These are phyloP conservation scores for Stentor roeselii DNA, from an alignment of 73 alveolate species.

Conservation along the genomic window DNA sequence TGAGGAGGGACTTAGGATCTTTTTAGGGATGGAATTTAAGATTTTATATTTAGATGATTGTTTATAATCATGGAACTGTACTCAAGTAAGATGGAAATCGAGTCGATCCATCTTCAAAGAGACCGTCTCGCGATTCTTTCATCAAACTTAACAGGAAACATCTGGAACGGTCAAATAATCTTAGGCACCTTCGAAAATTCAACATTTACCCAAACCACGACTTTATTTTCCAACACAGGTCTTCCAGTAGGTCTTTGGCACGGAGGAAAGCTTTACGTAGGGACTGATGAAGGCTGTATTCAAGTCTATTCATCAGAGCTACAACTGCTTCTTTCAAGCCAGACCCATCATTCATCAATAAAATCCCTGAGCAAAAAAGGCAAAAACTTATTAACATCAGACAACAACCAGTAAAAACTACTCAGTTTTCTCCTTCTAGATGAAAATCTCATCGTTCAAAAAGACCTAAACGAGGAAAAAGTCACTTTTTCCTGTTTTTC, in stretches of 20 bases:
- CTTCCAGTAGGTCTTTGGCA: conserved; percentile 11
- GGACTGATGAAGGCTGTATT: conserved; percentile 7
- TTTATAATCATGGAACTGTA: too few relatives aligned
- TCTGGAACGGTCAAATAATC: conserved; percentile 2
- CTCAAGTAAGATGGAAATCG: conserved; percentile 28
- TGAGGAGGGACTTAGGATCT: too few relatives aligned
- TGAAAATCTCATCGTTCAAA: background rate
- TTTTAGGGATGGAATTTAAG: too few relatives aligned
- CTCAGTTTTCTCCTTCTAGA: background rate
- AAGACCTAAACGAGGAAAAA: background rate
- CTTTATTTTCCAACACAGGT: background rate
- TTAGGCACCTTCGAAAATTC: background rate
- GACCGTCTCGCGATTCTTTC: background rate
- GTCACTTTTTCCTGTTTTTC: background rate
- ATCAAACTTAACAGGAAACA: background rate
- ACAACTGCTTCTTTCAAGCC: background rate
- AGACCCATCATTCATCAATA: background rate
- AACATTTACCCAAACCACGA: background rate
- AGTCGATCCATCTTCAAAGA: background rate
- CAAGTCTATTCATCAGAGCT: background rate
- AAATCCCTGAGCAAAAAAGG: background rate
- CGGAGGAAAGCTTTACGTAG: conserved; percentile 17
- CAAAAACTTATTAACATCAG: background rate
- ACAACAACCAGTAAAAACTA: background rate
- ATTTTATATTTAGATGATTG: too few relatives aligned